phyloP scores from a whole-genome alignment of 305 asterid species.

The Plantago coronopus region DNA sequence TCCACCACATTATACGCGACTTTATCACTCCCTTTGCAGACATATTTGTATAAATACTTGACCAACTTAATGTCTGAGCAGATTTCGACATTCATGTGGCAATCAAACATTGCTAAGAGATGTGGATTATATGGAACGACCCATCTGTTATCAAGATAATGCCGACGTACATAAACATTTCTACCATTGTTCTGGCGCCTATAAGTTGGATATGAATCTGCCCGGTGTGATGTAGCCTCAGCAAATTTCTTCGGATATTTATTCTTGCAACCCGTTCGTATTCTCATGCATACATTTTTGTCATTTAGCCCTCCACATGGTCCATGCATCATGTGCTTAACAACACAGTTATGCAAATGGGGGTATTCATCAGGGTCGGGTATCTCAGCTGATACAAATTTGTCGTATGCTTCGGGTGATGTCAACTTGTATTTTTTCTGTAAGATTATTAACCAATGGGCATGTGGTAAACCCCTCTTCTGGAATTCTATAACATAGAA shows the following conservation, averaged over 20 bases:
- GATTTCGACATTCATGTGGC: constrained; percentile 2
- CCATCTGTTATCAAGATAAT: background rate
- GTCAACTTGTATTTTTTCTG: too few relatives aligned
- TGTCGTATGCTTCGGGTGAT: too few relatives aligned
- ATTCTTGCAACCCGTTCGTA: background rate
- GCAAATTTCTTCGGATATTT: background rate
- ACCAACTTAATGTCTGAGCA: background rate
- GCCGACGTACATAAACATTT: background rate
- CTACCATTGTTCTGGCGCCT: background rate
- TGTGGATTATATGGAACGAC: background rate
- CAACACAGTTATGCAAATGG: background rate
- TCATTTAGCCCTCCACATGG: background rate
- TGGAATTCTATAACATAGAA: too few relatives aligned
- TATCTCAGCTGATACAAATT: background rate
- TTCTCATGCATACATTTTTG: background rate
- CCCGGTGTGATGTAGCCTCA: too few relatives aligned
- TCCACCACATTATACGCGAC: background rate
- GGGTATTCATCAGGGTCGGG: background rate
- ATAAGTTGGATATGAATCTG: background rate
- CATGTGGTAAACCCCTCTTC: too few relatives aligned
- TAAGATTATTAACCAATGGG: too few relatives aligned
- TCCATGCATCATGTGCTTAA: background rate
- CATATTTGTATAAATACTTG: background rate
- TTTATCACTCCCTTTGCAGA: background rate
- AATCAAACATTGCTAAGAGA: background rate